Conservation (phyloP, 345 rosid species). For the Rhodamnia argentea region DNA sequence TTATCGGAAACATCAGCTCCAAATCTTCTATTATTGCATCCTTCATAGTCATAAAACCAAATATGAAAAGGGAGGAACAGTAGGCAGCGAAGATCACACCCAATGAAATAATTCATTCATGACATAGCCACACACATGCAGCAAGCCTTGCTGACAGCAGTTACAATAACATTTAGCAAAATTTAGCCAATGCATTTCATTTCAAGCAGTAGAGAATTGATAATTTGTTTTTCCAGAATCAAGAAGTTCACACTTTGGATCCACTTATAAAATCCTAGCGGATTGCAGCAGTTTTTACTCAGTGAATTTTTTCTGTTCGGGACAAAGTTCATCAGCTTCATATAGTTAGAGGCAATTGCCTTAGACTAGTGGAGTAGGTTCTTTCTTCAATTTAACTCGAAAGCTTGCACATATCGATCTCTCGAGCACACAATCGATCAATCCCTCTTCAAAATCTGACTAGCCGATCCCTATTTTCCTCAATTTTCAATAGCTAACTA, state of each 20-base stretch:
- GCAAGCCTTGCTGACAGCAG: not conserved
- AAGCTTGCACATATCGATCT: not conserved
- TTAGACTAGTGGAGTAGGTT: not conserved
- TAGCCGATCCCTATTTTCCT: not conserved
- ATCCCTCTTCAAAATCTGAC: not conserved
- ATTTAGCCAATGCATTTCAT: not conserved
- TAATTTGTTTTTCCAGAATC: not conserved
- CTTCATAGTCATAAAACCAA: conserved; percentile 19
- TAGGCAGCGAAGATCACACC: not conserved
- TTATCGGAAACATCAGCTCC: conserved; percentile 53
- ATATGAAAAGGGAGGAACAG: not conserved
- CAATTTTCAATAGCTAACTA: not conserved
- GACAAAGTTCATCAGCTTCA: not conserved
- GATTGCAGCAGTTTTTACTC: not conserved
- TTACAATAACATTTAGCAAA: not conserved
- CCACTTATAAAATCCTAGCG: not conserved
- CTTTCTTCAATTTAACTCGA: too few species aligned
- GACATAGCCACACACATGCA: not conserved
- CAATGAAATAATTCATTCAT: not conserved
- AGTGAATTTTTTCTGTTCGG: not conserved
- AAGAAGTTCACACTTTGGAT: not conserved
- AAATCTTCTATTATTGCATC: conserved; percentile 33
- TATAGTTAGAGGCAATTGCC: not conserved
- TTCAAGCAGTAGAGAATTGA: not conserved
- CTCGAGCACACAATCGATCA: not conserved